These are phyloP conservation scores for Venturia carpophila DNA, from an alignment of 2,329 filamentous ascomycete genomes.

Conservation along the genomic window DNA sequence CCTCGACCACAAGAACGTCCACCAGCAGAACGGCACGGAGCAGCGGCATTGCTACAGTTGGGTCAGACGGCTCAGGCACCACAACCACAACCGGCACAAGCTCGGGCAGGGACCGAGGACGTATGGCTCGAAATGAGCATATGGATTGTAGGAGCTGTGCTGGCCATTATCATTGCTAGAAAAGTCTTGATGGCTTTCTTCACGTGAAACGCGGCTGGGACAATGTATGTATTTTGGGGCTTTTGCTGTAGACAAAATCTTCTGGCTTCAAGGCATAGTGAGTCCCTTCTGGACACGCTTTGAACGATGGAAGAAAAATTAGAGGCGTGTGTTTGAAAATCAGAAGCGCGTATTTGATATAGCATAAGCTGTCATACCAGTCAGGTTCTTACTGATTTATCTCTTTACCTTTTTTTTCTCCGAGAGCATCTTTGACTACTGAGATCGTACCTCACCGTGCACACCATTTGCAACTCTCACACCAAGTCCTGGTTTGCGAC, in stretches of 20 bases:
- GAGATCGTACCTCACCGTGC: too few relatives aligned
- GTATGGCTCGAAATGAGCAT: constrained; percentile 79
- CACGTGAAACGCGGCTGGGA: constrained; percentile 26
- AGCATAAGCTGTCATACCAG: too few relatives aligned
- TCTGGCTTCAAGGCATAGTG: too few relatives aligned
- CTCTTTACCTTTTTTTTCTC: too few relatives aligned
- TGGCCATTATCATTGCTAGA: constrained; percentile 60
- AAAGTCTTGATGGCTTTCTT: constrained; percentile 30
- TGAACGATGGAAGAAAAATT: too few relatives aligned
- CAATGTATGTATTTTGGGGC: constrained; percentile 25
- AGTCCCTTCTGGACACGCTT: too few relatives aligned
- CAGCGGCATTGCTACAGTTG: constrained; percentile 7
- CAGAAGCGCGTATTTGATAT: too few relatives aligned
- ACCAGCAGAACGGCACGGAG: neutral
- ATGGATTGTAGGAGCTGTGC: constrained; percentile 58
- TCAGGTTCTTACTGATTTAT: too few relatives aligned
- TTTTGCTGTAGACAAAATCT: constrained; percentile 21
- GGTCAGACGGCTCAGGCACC: constrained; percentile 2
- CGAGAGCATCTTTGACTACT: too few relatives aligned
- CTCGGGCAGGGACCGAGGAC: constrained; percentile 22
- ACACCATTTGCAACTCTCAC: too few relatives aligned
- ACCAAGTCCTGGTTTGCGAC: too few relatives aligned
- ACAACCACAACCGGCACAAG: constrained; percentile 15
- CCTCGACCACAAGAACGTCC: neutral
- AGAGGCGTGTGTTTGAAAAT: too few relatives aligned